Base-by-base conservation (phyloP, 108 stramenopile genomes). In the Hondaea fermentalgiana region DNA sequence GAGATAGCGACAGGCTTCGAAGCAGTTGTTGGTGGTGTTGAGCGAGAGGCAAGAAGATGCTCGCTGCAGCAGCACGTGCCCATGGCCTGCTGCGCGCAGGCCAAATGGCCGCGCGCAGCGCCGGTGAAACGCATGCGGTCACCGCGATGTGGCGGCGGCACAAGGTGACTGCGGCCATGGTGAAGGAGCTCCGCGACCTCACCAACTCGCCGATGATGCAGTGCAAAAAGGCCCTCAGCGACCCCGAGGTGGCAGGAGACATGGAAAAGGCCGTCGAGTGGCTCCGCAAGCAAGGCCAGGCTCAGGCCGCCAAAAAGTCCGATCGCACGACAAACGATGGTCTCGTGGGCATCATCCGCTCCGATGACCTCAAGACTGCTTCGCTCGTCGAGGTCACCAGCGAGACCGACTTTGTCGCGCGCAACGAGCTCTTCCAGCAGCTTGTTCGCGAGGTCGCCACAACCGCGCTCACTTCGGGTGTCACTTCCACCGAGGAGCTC, bases 371-470 rank as follows among this genome's bases (percentile, higher is more conserved):
- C 53, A 1, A 29, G 6, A 55, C 45, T 23, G 91, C 72, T 14
- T 89, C 91, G 44, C 88, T 92, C 4, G 87, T 88, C 4, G 87
- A 88, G 44, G 87, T 88, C 0, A 88, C 43, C 59, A 72, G 89
- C 76, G 94, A 94, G 88, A 94, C 94, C 4, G 94, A 94, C 76
- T 94, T 94, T 60, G 94, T 94, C 6, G 92, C 92, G 14, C 59
- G 93, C 53, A 94, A 94, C 88, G 92, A 89, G 10, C 60, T 90
- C 59, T 94, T 94, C 90, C 93, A 94, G 90, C 44, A 23, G 49
- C 90, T 92, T 76, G 91, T 94, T 3, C 25, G 42, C 25, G 88
- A 72, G 44, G 89, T 92, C 25, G 69, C 88, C 43, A 59, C 42
- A 51, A 89, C 91, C 10, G 92, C 91, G n/a, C 89, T 93, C 21